phyloP scores from a whole-genome alignment of 768 basidiomycete species.

The Tulasnella sp. region DNA sequence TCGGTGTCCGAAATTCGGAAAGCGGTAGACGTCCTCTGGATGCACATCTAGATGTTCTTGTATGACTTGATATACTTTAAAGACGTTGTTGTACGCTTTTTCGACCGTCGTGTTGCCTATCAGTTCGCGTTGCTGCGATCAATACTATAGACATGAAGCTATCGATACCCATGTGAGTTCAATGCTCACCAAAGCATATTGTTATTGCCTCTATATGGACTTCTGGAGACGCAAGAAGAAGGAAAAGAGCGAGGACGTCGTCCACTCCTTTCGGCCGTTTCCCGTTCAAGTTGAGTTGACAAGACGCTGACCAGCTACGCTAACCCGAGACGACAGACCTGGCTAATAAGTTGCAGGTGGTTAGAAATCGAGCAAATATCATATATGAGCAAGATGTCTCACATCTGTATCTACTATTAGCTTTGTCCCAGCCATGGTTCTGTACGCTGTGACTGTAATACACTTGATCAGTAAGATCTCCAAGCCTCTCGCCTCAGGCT shows the following conservation, averaged over 20 bases:
- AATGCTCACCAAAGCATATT: constrained; percentile 14
- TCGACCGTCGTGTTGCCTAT: constrained; percentile 18
- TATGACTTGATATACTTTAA: constrained; percentile 23
- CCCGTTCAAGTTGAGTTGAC: not conserved
- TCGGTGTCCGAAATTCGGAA: constrained; percentile 3
- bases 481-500: not conserved
- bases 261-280: constrained; percentile 15
- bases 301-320: not conserved
- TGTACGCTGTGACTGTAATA: not conserved
- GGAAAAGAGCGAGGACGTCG: constrained; percentile 20
- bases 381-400: not conserved
- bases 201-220: constrained; percentile 19
- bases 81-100: constrained; percentile 20
- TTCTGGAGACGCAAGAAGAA: constrained; percentile 20
- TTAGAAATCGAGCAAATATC: not conserved
- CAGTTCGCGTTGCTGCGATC: no score
- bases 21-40: constrained; percentile 15
- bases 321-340: not conserved
- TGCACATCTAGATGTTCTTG: constrained; percentile 18
- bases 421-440: not conserved
- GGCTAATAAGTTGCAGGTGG: not conserved
- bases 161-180: not conserved
- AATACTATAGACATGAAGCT: not conserved
- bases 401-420: constrained; percentile 5
- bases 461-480: not conserved